Base-by-base conservation (phyloP, 441 rosid species). In the Pelargonium australe region DNA sequence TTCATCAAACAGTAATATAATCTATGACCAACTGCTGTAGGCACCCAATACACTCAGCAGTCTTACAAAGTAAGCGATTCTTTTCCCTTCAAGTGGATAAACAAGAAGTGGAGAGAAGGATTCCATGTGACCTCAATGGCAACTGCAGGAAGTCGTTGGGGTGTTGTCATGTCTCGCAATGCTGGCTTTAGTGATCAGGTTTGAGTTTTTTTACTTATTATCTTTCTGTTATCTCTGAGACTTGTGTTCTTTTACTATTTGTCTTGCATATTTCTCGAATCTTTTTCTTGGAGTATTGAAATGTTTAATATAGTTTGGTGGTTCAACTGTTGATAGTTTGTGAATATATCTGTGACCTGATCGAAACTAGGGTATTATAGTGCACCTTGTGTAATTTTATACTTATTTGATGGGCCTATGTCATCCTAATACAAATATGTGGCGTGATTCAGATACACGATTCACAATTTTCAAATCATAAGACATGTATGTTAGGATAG, bases 131-230 rank as follows among this genome's bases (percentile, higher is more conserved):
- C 99, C 63, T 95, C 99, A 66, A 95, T 95, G 99, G 95, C 99
- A 13, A 95, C 99, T 74, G 96, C 99, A 75, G 99, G 97, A 79
- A 90, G 81, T 76, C 85, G 98, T 49, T 95, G 98, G 99, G 99
- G 97, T 68, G 90, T 92, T 71, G 99, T 95, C 72, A 95, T 95
- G 99, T 95, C 99, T 77, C 99, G 99, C 71, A 95, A 95, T 80
- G 92, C 99, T 73, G 99, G 99, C 72, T 95, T 91, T 78, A 92
- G 92, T 77, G 90, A 92, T 68, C 99, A 95, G 96, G 99, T 95
- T 43, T 13, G 74, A 34, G 73, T 51, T 31, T 31, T 31, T 31
- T 31, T 9, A 70, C 19, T 53, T 1, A 62, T 40, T 12, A 23
- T 25, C 14, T 19, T 80, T 47, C 47, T 37, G 43, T 51, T 4